These are phyloP conservation scores for Chimonanthus salicifolius DNA, from an alignment of 164 flowering plant genomes.

Conservation along the genomic window DNA sequence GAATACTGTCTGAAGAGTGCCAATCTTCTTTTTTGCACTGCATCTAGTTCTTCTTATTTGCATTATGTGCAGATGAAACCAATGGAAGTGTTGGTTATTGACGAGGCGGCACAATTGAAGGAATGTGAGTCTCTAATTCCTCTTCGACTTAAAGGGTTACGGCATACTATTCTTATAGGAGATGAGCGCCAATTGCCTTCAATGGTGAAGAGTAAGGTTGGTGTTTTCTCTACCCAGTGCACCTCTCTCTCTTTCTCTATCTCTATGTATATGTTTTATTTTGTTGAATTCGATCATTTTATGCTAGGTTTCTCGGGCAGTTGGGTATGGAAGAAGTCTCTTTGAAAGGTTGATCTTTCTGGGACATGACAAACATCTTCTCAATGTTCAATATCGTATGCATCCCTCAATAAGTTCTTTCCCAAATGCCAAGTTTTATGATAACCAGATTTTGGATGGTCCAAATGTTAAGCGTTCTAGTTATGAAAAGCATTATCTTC, in stretches of 20 bases:
- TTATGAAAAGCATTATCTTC: conserved; percentile 26
- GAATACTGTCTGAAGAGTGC: background rate
- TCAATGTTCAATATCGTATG: conserved; percentile 44
- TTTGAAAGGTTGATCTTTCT: conserved; percentile 34
- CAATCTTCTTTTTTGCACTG: background rate
- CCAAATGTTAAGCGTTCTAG: conserved; percentile 18
- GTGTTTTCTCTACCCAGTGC: background rate
- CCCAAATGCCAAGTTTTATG: conserved; percentile 43
- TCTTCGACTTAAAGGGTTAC: conserved; percentile 31
- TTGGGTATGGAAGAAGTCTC: conserved; percentile 39
- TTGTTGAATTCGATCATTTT: background rate
- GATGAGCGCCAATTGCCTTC: conserved; percentile 51
- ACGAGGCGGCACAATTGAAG: conserved; percentile 55
- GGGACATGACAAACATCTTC: conserved; percentile 36
- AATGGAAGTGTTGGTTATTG: conserved; percentile 33
- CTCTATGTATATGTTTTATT: background rate
- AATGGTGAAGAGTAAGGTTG: conserved; percentile 41
- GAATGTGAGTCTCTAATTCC: conserved; percentile 54
- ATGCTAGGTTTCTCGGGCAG: conserved; percentile 17
- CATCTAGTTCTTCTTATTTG: background rate
- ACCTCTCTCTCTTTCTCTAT: background rate
- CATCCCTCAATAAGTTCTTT: conserved; percentile 41
- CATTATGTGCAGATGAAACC: conserved; percentile 4
- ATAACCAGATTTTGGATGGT: conserved; percentile 26
- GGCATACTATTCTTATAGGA: conserved; percentile 41